Evolutionary conservation across 306 rosid species (phyloP).

Genomic region (Ormosia semicastrata): DNA sequence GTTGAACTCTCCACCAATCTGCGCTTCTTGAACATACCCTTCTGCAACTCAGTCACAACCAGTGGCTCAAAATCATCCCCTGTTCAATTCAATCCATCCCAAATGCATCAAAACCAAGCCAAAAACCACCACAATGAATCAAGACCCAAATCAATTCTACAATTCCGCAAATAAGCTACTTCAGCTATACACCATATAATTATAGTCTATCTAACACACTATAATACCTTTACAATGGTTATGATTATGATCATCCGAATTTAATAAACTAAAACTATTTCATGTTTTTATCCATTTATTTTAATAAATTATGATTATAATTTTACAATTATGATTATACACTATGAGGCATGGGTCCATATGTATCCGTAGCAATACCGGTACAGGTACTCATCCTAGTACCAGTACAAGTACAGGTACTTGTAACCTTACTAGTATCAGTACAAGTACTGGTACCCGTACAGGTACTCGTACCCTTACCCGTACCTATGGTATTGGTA

Average conservation of each 20-base stretch:
- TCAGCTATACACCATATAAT: neutral
- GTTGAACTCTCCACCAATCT: slow-evolving; percentile 28
- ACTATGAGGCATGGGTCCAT: too few relatives aligned
- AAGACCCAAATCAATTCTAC: neutral
- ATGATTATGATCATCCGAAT: neutral
- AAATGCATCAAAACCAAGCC: neutral
- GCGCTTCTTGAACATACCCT: slow-evolving; percentile 46
- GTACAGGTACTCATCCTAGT: too few relatives aligned
- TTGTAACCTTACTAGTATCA: too few relatives aligned
- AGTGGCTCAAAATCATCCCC: slow-evolving; percentile 46
- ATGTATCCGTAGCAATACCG: too few relatives aligned
- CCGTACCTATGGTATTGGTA: too few relatives aligned
- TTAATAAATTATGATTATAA: neutral
- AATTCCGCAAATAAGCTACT: neutral
- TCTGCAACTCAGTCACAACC: slow-evolving; percentile 63
- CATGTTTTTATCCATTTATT: neutral
- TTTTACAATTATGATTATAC: neutral
- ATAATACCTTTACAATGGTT: neutral
- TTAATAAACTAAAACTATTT: neutral
- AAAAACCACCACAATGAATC: neutral
- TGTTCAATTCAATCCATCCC: slow-evolving; percentile 13
- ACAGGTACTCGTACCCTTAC: too few relatives aligned
- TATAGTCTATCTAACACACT: neutral
- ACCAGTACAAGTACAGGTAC: too few relatives aligned
- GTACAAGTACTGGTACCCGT: too few relatives aligned